phyloP scores from a whole-genome alignment of 2,329 filamentous ascomycete species.

The Lojkania enalia region DNA sequence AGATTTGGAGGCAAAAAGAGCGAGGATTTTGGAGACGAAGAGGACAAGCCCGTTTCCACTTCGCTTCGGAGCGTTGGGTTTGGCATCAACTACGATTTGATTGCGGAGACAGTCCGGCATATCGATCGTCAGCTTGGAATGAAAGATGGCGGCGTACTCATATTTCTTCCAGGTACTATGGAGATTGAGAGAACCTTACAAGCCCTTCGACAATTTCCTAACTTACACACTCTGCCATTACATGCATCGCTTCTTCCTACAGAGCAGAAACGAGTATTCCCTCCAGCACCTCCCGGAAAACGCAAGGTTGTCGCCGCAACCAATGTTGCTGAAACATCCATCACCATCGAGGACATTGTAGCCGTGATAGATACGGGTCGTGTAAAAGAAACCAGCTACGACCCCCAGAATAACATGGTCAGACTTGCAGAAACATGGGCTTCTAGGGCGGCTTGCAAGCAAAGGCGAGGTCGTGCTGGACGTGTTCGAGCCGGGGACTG shows the following conservation, averaged over 20 bases:
- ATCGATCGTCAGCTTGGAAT: slow-evolving; percentile 78
- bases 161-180: slow-evolving; percentile 88
- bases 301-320: slow-evolving; percentile 93
- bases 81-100: slow-evolving; percentile 88
- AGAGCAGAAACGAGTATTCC: slow-evolving; percentile 88
- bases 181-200: slow-evolving; percentile 85
- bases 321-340: slow-evolving; percentile 97
- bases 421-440: slow-evolving; percentile 95
- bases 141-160: slow-evolving; percentile 84
- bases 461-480: slow-evolving; percentile 88
- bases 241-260: slow-evolving; percentile 88
- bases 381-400: slow-evolving; percentile 96
- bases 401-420: slow-evolving; percentile 89
- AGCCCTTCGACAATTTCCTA: slow-evolving; percentile 64
- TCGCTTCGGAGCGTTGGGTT: slow-evolving; percentile 59
- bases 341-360: slow-evolving; percentile 96
- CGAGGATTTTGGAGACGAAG: slow-evolving; percentile 55
- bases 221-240: slow-evolving; percentile 79
- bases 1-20: slow-evolving; percentile 63
- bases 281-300: slow-evolving; percentile 72
- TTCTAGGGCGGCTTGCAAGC: slow-evolving; percentile 89
- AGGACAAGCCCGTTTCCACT: slow-evolving; percentile 48
- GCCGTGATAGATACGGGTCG: slow-evolving; percentile 93
- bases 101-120: slow-evolving; percentile 75
- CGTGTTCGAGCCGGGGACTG: slow-evolving; percentile 88